Conservation (phyloP, 129 eudicot genomes). For the Calendula officinalis region DNA sequence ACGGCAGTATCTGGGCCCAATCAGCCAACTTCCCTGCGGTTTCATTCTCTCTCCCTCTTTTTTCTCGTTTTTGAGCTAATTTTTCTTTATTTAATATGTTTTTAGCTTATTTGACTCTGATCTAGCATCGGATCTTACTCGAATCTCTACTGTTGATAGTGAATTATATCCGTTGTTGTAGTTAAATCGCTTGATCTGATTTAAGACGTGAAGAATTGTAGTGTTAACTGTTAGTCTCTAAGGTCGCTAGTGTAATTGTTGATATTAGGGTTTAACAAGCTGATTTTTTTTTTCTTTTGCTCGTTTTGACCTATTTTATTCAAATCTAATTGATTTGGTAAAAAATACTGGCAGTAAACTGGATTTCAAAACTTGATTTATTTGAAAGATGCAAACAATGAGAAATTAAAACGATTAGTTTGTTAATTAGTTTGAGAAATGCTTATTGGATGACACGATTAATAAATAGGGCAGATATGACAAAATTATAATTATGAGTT, state of each 20-base stretch:
- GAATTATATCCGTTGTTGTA: constrained; percentile 12
- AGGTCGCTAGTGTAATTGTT: not conserved
- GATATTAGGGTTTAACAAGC: constrained; percentile 9
- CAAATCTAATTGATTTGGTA: not conserved
- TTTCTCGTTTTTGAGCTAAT: not conserved
- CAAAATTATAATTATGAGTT: not conserved
- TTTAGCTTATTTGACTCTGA: constrained; percentile 9
- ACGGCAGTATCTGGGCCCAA: constrained; percentile 73
- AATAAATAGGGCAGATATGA: not conserved
- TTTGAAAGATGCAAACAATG: constrained; percentile 12
- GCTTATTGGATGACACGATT: constrained; percentile 3
- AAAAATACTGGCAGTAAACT: not conserved
- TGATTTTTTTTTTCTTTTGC: not conserved
- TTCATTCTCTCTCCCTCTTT: not conserved
- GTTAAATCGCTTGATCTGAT: not conserved
- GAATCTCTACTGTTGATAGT: not conserved
- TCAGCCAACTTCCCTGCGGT: constrained; percentile 64
- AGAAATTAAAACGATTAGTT: not conserved
- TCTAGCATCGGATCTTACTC: constrained; percentile 18
- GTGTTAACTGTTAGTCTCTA: not conserved
- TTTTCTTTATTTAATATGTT: not conserved
- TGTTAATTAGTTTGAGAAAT: not conserved
- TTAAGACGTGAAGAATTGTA: not conserved
- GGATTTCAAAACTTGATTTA: constrained; percentile 15
- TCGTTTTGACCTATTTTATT: not conserved